Conservation (phyloP, 78 protist genomes). For the Dictyostelium citrinum region DNA sequence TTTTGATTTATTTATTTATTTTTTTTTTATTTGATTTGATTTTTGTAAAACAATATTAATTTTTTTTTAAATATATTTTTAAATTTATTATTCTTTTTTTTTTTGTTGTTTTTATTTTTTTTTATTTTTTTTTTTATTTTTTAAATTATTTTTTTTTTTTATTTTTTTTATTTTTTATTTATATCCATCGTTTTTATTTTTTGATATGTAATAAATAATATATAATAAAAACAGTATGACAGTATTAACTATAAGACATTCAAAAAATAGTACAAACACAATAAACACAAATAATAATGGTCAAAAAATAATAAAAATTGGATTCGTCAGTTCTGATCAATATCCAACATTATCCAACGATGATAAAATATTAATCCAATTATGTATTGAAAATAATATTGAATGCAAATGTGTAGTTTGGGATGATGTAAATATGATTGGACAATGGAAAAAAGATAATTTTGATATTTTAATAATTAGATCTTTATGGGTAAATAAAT, state of each 20-base stretch:
- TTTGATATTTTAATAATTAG: slow-evolving; percentile 37
- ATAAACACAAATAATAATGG: background rate
- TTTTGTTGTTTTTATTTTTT: background rate
- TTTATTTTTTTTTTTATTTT: background rate
- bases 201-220: background rate
- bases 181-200: too few relatives aligned
- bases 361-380: slow-evolving; percentile 29
- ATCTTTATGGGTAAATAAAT: slow-evolving; percentile 50
- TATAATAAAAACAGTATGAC: background rate
- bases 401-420: slow-evolving; percentile 16
- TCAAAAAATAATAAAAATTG: slow-evolving; percentile 2
- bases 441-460: slow-evolving; percentile 1
- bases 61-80: background rate
- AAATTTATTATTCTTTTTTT: background rate
- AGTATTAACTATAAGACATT: background rate
- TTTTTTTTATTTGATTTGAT: too few relatives aligned
- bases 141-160: background rate
- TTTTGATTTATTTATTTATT: too few relatives aligned
- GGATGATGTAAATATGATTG: slow-evolving; percentile 23
- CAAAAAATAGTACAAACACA: background rate
- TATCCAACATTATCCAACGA: slow-evolving; percentile 30
- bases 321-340: slow-evolving; percentile 20
- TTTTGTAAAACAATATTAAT: too few relatives aligned
- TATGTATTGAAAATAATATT: background rate
- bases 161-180: background rate